Evolutionary conservation across 805 yeast species (phyloP).

Genomic region (Candida khao-thaluensis): DNA sequence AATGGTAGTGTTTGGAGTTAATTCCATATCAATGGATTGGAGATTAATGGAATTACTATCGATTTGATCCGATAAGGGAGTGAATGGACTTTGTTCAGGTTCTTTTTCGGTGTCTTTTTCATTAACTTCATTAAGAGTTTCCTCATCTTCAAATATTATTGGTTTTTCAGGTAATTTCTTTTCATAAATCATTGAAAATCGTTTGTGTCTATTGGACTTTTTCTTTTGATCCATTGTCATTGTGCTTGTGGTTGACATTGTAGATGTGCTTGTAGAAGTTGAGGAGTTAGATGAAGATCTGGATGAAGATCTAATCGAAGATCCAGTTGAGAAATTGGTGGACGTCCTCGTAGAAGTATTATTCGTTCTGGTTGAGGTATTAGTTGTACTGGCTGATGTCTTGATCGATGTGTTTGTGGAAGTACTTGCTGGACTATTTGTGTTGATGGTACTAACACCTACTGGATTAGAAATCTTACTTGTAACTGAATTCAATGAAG

Average conservation of each 20-base stretch:
- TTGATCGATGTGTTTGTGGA: not conserved
- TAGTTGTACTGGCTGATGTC: not conserved
- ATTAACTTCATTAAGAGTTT: not conserved
- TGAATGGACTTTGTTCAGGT: conserved; percentile 10
- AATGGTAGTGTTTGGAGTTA: conserved; percentile 2
- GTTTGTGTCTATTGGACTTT: conserved; percentile 1
- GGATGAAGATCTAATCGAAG: no score
- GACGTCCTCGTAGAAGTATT: no score
- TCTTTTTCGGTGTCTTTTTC: not conserved
- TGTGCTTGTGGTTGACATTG: no score
- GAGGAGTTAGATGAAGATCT: no score
- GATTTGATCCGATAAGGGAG: conserved; percentile 8
- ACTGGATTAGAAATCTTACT: not conserved
- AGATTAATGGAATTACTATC: conserved; percentile 10
- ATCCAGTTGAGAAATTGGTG: no score
- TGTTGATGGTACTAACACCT: conserved; percentile 6
- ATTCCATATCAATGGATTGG: conserved; percentile 11
- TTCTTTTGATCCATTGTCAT: not conserved
- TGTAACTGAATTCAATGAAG: not conserved
- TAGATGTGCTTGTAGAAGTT: no score
- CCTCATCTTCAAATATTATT: not conserved
- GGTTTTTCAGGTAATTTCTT: not conserved
- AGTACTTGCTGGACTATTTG: not conserved
- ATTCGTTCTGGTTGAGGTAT: not conserved
- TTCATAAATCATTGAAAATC: conserved; percentile 5